Conservation (phyloP, 257 asterid species). For the Craterostigma plantagineum region DNA sequence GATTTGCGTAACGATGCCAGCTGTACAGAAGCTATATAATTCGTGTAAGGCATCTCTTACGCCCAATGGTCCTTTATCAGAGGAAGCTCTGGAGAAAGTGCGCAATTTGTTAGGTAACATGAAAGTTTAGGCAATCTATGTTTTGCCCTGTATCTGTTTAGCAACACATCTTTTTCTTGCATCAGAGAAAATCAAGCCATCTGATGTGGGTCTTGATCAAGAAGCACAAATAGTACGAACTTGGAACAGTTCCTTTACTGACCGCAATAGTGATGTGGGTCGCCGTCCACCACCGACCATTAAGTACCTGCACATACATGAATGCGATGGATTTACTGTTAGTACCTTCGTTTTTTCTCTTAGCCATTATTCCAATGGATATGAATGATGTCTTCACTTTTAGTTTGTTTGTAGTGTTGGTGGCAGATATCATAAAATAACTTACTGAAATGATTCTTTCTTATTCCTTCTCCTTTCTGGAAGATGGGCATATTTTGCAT, state of each 20-base stretch:
- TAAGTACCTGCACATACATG: slow-evolving; percentile 73
- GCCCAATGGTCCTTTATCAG: slow-evolving; percentile 84
- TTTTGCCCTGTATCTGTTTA: slow-evolving; percentile 3
- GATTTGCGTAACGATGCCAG: slow-evolving; percentile 66
- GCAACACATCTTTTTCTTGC: slow-evolving; percentile 9
- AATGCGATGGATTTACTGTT: slow-evolving; percentile 83
- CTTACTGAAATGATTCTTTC: neutral
- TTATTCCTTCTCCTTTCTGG: too few relatives aligned
- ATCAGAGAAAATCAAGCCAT: slow-evolving; percentile 93
- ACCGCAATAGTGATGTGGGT: slow-evolving; percentile 26
- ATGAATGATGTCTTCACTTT: neutral
- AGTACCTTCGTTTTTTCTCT: slow-evolving; percentile 15
- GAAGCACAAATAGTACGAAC: slow-evolving; percentile 74
- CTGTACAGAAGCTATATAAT: slow-evolving; percentile 92
- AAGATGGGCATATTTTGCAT: slow-evolving; percentile 97
- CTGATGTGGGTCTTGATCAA: slow-evolving; percentile 96
- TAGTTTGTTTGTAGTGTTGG: neutral
- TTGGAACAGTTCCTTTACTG: slow-evolving; percentile 44
- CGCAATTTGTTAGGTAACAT: slow-evolving; percentile 70
- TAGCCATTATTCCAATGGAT: too few relatives aligned
- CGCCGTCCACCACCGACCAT: slow-evolving; percentile 37
- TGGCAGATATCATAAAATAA: too few relatives aligned
- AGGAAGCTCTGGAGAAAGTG: slow-evolving; percentile 77
- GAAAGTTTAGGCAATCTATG: slow-evolving; percentile 1
- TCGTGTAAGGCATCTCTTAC: slow-evolving; percentile 81